These are phyloP conservation scores for Metschnikowia matae DNA, from an alignment of 805 yeast genomes.

Conservation along the genomic window DNA sequence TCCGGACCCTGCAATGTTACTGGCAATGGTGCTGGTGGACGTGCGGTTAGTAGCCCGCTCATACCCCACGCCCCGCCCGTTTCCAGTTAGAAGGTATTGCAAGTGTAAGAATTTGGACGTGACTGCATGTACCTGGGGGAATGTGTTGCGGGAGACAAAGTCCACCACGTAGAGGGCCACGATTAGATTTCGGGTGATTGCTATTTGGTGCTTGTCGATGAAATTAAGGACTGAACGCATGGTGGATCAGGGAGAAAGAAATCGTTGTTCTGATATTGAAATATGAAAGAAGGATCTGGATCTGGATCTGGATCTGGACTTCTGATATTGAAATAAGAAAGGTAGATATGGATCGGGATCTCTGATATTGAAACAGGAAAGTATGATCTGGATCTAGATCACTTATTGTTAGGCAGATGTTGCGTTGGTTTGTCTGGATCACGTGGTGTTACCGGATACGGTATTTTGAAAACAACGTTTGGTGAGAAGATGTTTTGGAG, in stretches of 20 bases:
- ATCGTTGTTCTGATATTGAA: neutral
- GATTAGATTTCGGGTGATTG: conserved; percentile 28
- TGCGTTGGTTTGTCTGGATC: neutral
- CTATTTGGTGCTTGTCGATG: conserved; percentile 36
- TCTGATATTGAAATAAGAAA: neutral
- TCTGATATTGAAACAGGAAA: neutral
- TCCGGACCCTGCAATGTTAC: neutral
- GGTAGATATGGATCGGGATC: too few species aligned
- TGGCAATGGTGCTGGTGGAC: too few species aligned
- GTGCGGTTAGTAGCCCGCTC: neutral
- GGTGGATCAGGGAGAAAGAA: neutral
- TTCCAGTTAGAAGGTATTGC: conserved; percentile 22
- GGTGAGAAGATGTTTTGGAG: too few species aligned
- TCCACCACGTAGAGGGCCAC: conserved; percentile 25
- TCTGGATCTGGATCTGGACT: neutral
- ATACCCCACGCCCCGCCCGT: neutral
- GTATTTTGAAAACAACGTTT: too few species aligned
- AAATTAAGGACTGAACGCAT: conserved; percentile 10
- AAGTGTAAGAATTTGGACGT: conserved; percentile 36
- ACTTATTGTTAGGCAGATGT: neutral
- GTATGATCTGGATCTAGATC: neutral
- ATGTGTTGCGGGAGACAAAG: conserved; percentile 13
- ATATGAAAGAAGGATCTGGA: neutral
- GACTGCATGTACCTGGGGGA: conserved; percentile 19
- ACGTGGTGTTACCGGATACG: neutral